Evolutionary conservation across 208 protist genomes (phyloP), one percentile per base, ranked within the genome.

Genomic region (Blechomonas ayalai): DNA sequence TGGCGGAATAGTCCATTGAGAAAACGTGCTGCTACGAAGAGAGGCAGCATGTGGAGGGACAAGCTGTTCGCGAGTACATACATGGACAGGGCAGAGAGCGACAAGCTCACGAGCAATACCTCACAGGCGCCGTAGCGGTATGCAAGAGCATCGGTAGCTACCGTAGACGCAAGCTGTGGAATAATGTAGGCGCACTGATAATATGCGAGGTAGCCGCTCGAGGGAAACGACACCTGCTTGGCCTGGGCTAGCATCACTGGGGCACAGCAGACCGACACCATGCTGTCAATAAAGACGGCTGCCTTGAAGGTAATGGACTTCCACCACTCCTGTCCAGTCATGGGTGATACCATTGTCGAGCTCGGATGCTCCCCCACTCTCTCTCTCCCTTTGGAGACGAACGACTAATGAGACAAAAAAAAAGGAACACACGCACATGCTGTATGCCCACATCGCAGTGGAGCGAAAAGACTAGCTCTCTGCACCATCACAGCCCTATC

Each of bases 1-100:
- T 90, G 82, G 0, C 68, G 58, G 37, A 86, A 67, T 5, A 82
- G 3, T 18, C 82, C 82, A 41, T 59, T 79, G 16, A 86, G 0
- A 9, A 81, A 34, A 31, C 73, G 67, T 25, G 77, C 25, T n/a
- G 56, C 16, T 1, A 79, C 63, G 38, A 80, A 86, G 15, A 90
- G 47, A 23, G 45, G 38, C 8, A 82, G 35, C 2, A 74, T 64
- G 18, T 60, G 20, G 3, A 33, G 45, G 26, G 57, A 50, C 45
- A 69, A 51, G 42, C 73, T 64, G 20, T 75, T 34, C 19, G 47
- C 29, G 12, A 49, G 35, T 4, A 83, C 22, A 1, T 61, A 49
- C 4, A 47, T 40, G 43, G 56, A 57, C 0, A 49, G 49, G 1
- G 65, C 44, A 25, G 70, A 67, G 35, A 59, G 71, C 10, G 64